Conservation (phyloP, 1,139 yeast species). For the Zygosaccharomyces pseudobailii region DNA sequence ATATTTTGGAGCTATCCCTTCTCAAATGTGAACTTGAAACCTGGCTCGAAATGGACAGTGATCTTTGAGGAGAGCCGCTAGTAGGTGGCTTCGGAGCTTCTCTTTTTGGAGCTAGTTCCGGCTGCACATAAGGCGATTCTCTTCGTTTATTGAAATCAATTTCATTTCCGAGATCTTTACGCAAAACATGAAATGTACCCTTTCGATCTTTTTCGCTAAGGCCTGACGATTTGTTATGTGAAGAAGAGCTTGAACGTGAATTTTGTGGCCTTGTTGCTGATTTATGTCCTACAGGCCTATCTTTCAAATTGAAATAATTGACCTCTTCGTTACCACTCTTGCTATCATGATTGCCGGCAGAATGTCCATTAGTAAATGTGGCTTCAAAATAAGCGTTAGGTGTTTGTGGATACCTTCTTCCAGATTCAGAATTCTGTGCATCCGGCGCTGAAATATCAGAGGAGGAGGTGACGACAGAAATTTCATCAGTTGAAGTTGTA, state of each 20-base stretch:
- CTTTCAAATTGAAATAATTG: slow-evolving; percentile 66
- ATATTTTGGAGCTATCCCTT: slow-evolving; percentile 16
- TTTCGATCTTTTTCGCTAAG: slow-evolving; percentile 9
- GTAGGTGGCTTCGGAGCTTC: slow-evolving; percentile 67
- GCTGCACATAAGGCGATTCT: slow-evolving; percentile 59
- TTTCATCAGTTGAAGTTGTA: slow-evolving; percentile 27
- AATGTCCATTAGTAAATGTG: slow-evolving; percentile 14
- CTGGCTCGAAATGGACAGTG: slow-evolving; percentile 14
- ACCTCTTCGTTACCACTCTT: slow-evolving; percentile 34
- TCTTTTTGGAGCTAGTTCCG: slow-evolving; percentile 54
- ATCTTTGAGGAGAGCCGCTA: slow-evolving; percentile 23
- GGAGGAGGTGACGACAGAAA: slow-evolving; percentile 27
- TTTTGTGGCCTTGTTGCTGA: slow-evolving; percentile 13
- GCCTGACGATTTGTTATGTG: slow-evolving; percentile 7
- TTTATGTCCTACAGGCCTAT: slow-evolving; percentile 23
- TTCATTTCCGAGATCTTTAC: slow-evolving; percentile 58
- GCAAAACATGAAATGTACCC: slow-evolving; percentile 56
- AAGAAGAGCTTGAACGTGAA: slow-evolving; percentile 8
- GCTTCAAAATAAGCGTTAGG: slow-evolving; percentile 33
- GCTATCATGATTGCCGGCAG: slow-evolving; percentile 8
- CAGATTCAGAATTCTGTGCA: slow-evolving; percentile 24
- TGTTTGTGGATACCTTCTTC: slow-evolving; percentile 31
- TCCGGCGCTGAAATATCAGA: slow-evolving; percentile 33
- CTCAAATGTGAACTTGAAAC: slow-evolving; percentile 17
- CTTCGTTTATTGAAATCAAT: slow-evolving; percentile 80